Base-by-base conservation (phyloP, 345 rosid species). In the Aurinia saxatilis region DNA sequence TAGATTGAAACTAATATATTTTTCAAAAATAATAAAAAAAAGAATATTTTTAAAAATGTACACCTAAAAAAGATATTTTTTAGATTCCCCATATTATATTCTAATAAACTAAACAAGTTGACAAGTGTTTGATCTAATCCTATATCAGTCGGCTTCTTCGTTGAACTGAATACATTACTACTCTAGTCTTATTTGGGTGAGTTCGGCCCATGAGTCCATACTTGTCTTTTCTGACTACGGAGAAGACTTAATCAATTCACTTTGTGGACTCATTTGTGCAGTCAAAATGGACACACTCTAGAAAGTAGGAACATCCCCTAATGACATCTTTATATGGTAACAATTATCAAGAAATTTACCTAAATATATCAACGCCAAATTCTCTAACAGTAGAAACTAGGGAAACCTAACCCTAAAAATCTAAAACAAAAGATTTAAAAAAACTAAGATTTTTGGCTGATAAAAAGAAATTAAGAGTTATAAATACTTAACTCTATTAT, bases 251-350 rank as follows among this genome's bases (percentile, higher is more conserved):
- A 27, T 27, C 31, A 27, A 27, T 38, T 39, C 11, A 50, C 49
- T 62, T 46, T 61, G 18, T 47, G 10, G 30, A 29, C 21, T 50
- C 13, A 38, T 42, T 7, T 50, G 21, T 10, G 39, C 67, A 17
- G 58, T 50, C 58, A 50, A 39, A 42, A 39, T 63, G 31, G 39
- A 27, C 67, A 50, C 18, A 15, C n/a, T 23, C 35, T 30, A 37
- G 29, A 49, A 37, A 12, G n/a, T n/a, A n/a, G n/a, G n/a, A n/a
- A n/a, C 23, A 47, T 19, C 44, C 19, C 19, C 42, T 8, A 33
- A 15, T 7, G 6, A 23, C 1, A 48, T 18, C 7, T 21, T 10
- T 60, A 27, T 60, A 33, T 34, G 44, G 13, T 37, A 13, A 2
- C 13, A 36, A 13, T 23, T 23, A 10, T 5, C 35, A 48, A 23